Conservation (phyloP, 2,329 filamentous ascomycete genomes). For the Phialophora tarda region DNA sequence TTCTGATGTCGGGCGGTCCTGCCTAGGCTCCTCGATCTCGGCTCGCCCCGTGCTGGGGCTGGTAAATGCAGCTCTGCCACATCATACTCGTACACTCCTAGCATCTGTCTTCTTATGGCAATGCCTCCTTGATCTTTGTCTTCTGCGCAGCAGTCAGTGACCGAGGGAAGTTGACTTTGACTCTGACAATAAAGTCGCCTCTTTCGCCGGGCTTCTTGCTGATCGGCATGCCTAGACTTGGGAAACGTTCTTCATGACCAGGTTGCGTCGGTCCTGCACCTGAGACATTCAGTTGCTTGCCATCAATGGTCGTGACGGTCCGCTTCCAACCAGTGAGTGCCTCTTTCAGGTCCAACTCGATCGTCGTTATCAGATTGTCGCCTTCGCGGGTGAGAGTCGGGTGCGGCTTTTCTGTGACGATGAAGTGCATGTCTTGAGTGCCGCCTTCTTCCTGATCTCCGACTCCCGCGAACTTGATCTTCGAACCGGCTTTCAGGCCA, state of each 20-base stretch:
- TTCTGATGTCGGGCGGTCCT: background rate
- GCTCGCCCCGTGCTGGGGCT: too few species aligned
- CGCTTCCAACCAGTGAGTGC: conserved; percentile 91
- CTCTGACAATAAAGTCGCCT: conserved; percentile 85
- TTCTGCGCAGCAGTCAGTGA: conserved; percentile 79
- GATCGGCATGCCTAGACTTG: conserved; percentile 89
- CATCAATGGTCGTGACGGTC: conserved; percentile 92
- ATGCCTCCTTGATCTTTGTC: conserved; percentile 76
- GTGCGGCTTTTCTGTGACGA: conserved; percentile 93
- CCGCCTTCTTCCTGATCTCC: conserved; percentile 97
- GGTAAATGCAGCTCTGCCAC: background rate
- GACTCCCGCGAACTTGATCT: conserved; percentile 98
- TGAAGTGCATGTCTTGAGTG: conserved; percentile 92
- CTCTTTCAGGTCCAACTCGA: conserved; percentile 89
- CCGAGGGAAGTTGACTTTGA: conserved; percentile 91
- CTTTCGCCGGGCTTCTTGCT: conserved; percentile 84
- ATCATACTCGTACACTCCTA: background rate
- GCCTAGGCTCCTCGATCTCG: background rate
- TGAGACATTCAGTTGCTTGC: conserved; percentile 78
- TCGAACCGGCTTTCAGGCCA: conserved; percentile 93
- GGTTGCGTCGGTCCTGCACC: conserved; percentile 85
- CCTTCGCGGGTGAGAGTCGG: conserved; percentile 83
- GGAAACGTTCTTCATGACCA: conserved; percentile 79
- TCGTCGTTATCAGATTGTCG: conserved; percentile 78
- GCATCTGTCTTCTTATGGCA: conserved; percentile 48